Evolutionary conservation across 2,329 filamentous ascomycete species (phyloP), one percentile per base, ranked within the genome.

Genomic region (Botrytis medusae): DNA sequence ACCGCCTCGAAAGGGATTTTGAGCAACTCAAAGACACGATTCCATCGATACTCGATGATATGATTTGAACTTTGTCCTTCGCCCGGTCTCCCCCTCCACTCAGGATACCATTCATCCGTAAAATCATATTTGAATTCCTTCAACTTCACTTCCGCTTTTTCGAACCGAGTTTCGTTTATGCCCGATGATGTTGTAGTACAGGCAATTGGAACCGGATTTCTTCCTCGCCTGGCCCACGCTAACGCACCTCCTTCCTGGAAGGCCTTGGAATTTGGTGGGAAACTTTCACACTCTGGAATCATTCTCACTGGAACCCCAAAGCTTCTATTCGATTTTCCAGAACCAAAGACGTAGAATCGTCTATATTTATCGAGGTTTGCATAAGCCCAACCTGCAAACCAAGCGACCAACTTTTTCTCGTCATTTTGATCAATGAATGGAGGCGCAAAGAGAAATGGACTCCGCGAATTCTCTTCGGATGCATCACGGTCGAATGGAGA

Each of bases 351-450:
- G 29, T 83, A 81, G 76, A 91, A 90, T 54, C 84, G 86, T 46
- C 88, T 85, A 77, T 85, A 88, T 59, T 81, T 80, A 73, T 89
- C 85, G 51, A 88, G 77, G 44, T 85, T 84, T 72, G 80, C 74
- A 46, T 83, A 81, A 0, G 87, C 83, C 89, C 89, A 91, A 80
- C 84, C 87, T 1, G 86, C 88, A 78, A 90, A 91, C 86, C 87
- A 90, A 75, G 90, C 88, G 16, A 91, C 84, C 42, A 91, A 81
- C 73, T 86, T 89, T 77, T 90, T 87, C 77, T 91, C 89, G 74
- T 91, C 88, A 72, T 88, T 87, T 0, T 84, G 83, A 72, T 89
- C 85, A 63, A 91, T 87, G 1, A 75, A 79, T 5, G 82, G 77
- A 22, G 85, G 84, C 0, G 86, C 86, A 78, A 84, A 85, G 2